These are phyloP conservation scores for Posidonia oceanica DNA, from an alignment of 116 monocot species.

Conservation along the genomic window DNA sequence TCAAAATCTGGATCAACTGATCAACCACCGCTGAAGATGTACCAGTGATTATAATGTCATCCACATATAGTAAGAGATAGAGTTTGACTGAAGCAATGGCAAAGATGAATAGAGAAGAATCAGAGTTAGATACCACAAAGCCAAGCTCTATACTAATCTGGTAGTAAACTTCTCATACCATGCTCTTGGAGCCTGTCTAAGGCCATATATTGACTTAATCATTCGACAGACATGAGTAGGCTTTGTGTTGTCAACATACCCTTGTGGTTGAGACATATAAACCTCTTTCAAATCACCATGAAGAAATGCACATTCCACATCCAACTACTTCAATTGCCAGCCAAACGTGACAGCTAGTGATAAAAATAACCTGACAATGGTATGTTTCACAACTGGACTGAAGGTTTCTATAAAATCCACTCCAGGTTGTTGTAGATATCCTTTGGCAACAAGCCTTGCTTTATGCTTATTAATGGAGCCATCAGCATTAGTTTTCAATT, in stretches of 20 bases:
- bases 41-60: too few species aligned
- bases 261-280: neutral
- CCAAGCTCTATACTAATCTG: neutral
- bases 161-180: too few species aligned
- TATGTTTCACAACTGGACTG: neutral
- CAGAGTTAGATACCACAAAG: neutral
- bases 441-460: neutral
- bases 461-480: neutral
- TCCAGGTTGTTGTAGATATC: neutral
- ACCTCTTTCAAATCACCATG: neutral
- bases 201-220: neutral
- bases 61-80: too few species aligned
- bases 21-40: too few species aligned
- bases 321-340: neutral
- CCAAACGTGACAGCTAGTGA: neutral
- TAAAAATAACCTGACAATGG: neutral
- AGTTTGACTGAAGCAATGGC: too few species aligned
- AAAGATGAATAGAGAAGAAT: neutral
- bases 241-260: neutral
- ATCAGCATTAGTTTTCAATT: neutral
- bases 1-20: too few species aligned
- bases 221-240: neutral
- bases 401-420: neutral
- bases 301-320: neutral
- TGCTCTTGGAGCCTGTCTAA: neutral